Evolutionary conservation across 176 grass and related monocot genomes (phyloP).

Genomic region (Chrysopogon serrulatus): DNA sequence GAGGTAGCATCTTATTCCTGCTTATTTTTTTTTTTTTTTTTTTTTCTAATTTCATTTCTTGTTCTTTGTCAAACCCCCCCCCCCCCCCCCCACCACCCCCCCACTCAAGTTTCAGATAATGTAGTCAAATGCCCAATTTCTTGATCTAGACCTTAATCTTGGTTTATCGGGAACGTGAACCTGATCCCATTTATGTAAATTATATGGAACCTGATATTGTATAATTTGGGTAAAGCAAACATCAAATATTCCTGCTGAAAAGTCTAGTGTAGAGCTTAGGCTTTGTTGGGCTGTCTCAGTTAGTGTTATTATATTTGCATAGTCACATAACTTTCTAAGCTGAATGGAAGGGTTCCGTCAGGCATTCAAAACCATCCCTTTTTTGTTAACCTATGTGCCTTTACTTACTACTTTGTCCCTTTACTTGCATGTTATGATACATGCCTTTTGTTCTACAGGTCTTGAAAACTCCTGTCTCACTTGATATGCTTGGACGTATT

Average conservation of each 20-base stretch:
- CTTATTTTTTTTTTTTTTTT: slow-evolving; percentile 4
- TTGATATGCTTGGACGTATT: slow-evolving; percentile 99
- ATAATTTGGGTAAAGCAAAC: neutral
- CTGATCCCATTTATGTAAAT: neutral
- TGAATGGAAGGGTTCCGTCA: neutral
- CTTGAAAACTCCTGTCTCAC: slow-evolving; percentile 94
- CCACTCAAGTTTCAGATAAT: neutral
- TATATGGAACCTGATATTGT: slow-evolving; percentile 13
- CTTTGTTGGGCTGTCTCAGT: neutral
- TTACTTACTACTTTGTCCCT: neutral
- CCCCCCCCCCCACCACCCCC: too few species aligned
- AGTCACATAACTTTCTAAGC: neutral
- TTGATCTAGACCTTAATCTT: neutral
- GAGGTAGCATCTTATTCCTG: slow-evolving; percentile 38
- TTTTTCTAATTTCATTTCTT: slow-evolving; percentile 2
- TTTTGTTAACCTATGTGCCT: neutral
- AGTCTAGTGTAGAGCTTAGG: neutral
- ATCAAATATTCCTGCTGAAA: neutral
- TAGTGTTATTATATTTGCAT: neutral
- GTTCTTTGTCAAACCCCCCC: too few species aligned
- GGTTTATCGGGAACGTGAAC: neutral
- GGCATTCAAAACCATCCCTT: neutral
- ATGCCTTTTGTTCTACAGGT: slow-evolving; percentile 53
- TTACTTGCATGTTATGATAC: slow-evolving; percentile 41
- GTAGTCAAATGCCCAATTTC: neutral